Base-by-base conservation (phyloP, 2,329 filamentous ascomycete species). In the Talaromyces rugulosus region DNA sequence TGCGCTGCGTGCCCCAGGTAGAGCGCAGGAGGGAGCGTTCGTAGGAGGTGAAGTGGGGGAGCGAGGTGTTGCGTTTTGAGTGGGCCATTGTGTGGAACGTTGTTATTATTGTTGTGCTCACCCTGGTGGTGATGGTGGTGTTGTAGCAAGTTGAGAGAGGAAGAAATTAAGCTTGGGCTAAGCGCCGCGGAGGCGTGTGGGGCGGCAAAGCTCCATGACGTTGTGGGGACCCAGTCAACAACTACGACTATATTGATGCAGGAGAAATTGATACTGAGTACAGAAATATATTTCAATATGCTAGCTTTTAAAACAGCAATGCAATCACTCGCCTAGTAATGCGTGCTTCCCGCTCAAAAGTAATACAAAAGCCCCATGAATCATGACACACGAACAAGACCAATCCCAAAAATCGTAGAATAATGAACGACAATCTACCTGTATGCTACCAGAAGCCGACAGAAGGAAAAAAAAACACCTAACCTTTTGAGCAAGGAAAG, bases 21-120 rank as follows among this genome's bases (percentile, higher is more conserved):
- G 86, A 85, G 71, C 92, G 91, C 63, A 96, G 89, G 56, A 94
- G 85, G 58, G 85, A 85, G 67, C 95, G 89, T 79, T 98, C 95
- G 78, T 97, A 87, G 28, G 92, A 88, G 36, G 95, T 98, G 82
- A 98, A 98, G 77, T 97, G 92, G 50, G 92, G 88, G 52, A 94
- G 87, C 52, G 91, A 94, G 52, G 92, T 96, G 79, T 97, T 96
- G 69, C 92, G 87, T 80, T 96, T 96, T 72, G 78, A 80, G 66
- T 80, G 78, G 8, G 78, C 77, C 78, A 80, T 80, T 63, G 12
- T 58, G 31, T 27, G 3, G 12, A 8, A 12, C 11, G 27, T 42
- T 44, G 6, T 23, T 58, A 6, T 40, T 18, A 16, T 54, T 50
- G 14, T 55, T 14, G 6, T 47, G 23, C 23, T 23, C 23, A 23